These are phyloP conservation scores for Pelagomonas calceolata DNA, from an alignment of 108 stramenopile genomes.

Conservation along the genomic window DNA sequence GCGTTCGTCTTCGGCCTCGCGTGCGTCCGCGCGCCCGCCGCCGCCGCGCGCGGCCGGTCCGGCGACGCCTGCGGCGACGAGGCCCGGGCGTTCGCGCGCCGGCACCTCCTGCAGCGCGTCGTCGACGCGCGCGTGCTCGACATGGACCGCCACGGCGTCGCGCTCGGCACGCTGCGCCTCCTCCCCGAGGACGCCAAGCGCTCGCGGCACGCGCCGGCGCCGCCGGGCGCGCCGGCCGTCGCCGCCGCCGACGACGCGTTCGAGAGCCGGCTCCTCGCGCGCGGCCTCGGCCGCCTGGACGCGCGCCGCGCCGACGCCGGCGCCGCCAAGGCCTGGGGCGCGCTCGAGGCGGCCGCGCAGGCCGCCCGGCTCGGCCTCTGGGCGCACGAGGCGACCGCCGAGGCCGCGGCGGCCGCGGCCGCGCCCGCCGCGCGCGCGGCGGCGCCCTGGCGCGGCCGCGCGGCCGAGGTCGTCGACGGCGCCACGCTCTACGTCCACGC, in stretches of 20 bases:
- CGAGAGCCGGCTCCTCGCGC: background rate
- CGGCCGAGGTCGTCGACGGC: background rate
- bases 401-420: background rate
- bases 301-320: background rate
- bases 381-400: background rate
- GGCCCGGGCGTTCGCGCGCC: slow-evolving; percentile 74
- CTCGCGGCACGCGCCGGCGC: slow-evolving; percentile 9
- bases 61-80: slow-evolving; percentile 85
- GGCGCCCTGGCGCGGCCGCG: background rate
- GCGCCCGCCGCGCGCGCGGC: too few relatives aligned
- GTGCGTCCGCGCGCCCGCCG: slow-evolving; percentile 22
- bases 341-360: background rate
- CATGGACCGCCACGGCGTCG: slow-evolving; percentile 41
- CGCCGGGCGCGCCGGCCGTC: background rate
- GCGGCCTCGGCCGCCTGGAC: background rate
- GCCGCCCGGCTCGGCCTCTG: background rate
- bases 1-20: slow-evolving; percentile 60
- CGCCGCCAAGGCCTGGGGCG: background rate
- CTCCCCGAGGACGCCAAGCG: slow-evolving; percentile 14
- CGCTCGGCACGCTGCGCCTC: slow-evolving; percentile 17
- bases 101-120: slow-evolving; percentile 73
- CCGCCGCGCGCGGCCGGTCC: slow-evolving; percentile 27
- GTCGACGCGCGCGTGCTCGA: slow-evolving; percentile 63
- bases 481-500: background rate
- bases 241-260: background rate